Evolutionary conservation across 2,329 filamentous ascomycete genomes (phyloP).

Genomic region (Hawksworthiomyces lignivorus): DNA sequence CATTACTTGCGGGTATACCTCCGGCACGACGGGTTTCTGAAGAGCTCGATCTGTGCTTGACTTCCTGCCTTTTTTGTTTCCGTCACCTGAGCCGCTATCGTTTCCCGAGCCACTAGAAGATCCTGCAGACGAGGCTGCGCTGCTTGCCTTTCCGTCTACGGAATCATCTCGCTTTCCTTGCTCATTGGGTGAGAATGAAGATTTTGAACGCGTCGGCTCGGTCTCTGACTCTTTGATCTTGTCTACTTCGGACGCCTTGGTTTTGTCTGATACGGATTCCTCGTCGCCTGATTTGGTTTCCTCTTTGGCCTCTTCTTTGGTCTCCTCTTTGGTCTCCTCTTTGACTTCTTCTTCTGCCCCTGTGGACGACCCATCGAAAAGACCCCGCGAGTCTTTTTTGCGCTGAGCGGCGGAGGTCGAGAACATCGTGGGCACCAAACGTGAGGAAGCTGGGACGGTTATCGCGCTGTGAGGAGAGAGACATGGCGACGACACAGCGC

Average conservation of each 20-base stretch:
- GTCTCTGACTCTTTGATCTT: slow-evolving; percentile 17
- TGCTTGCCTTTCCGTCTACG: slow-evolving; percentile 42
- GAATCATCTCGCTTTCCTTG: slow-evolving; percentile 28
- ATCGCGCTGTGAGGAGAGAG: not conserved
- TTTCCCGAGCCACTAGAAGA: slow-evolving; percentile 52
- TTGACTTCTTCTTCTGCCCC: slow-evolving; percentile 14
- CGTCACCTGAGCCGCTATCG: slow-evolving; percentile 44
- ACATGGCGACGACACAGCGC: not conserved
- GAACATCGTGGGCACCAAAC: slow-evolving; percentile 6
- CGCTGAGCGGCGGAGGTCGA: slow-evolving; percentile 10
- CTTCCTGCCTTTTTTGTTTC: slow-evolving; percentile 66
- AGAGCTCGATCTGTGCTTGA: slow-evolving; percentile 61
- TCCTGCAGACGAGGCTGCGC: slow-evolving; percentile 25
- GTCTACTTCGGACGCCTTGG: slow-evolving; percentile 3
- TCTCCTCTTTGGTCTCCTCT: slow-evolving; percentile 5
- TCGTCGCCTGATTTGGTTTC: not conserved
- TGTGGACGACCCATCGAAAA: slow-evolving; percentile 14
- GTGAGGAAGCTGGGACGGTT: not conserved
- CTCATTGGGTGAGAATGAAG: slow-evolving; percentile 23
- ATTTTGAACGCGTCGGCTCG: slow-evolving; percentile 19
- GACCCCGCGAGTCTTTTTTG: slow-evolving; percentile 17
- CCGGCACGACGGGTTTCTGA: slow-evolving; percentile 82
- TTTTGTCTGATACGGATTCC: slow-evolving; percentile 1
- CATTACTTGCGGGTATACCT: slow-evolving; percentile 95
- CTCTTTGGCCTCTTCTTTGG: slow-evolving; percentile 4